Evolutionary conservation across 768 basidiomycete genomes (phyloP).

Genomic region (Pleurotus tuber-regium): DNA sequence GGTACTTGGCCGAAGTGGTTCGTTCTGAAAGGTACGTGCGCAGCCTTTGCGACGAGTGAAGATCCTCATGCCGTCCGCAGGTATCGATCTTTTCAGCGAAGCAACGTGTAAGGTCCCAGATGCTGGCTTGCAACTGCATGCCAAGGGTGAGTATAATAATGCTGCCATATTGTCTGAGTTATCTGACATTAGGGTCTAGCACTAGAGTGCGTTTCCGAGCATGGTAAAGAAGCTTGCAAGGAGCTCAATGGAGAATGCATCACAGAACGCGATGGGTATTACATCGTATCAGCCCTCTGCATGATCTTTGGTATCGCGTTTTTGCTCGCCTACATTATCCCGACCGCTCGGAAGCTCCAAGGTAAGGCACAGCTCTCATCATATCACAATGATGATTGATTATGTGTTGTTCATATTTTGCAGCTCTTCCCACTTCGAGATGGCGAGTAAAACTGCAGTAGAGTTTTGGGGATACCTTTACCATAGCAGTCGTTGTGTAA

Average conservation of each 20-base stretch:
- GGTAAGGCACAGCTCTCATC: slow-evolving; percentile 43
- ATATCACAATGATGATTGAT: background rate
- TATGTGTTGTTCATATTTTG: slow-evolving; percentile 13
- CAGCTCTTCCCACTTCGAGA: slow-evolving; percentile 65
- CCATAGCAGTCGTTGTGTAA: no score
- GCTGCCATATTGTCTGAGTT: slow-evolving; percentile 13
- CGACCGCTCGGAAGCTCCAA: slow-evolving; percentile 84
- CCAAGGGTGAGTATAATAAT: slow-evolving; percentile 46
- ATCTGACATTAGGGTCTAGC: slow-evolving; percentile 38
- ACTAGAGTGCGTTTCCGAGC: slow-evolving; percentile 89
- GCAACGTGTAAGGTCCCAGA: slow-evolving; percentile 79
- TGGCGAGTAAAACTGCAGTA: slow-evolving; percentile 65
- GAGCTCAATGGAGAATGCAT: slow-evolving; percentile 78
- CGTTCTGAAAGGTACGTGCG: slow-evolving; percentile 73
- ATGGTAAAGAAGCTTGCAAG: slow-evolving; percentile 77
- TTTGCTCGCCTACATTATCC: slow-evolving; percentile 74
- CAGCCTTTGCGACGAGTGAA: background rate
- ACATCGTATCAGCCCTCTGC: slow-evolving; percentile 79
- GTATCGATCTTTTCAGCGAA: slow-evolving; percentile 84
- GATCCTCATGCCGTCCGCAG: slow-evolving; percentile 31
- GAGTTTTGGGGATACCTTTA: slow-evolving; percentile 12
- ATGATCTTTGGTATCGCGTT: slow-evolving; percentile 71
- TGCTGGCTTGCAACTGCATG: slow-evolving; percentile 45
- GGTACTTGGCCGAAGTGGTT: slow-evolving; percentile 99
- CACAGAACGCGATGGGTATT: slow-evolving; percentile 90